phyloP scores from a whole-genome alignment of 257 asterid genomes.

The Capsicum pubescens region DNA sequence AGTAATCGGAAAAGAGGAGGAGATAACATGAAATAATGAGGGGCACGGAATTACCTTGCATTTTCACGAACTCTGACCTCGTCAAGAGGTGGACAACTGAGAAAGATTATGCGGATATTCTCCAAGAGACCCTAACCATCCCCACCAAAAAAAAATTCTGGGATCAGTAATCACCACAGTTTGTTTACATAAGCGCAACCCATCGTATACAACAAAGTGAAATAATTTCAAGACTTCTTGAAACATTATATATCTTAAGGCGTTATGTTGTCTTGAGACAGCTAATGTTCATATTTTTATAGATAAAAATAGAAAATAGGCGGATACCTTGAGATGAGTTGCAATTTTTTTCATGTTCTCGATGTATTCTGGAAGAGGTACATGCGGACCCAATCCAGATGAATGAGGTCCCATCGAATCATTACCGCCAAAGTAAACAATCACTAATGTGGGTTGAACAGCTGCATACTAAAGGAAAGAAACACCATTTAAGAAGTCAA shows the following conservation, averaged over 20 bases:
- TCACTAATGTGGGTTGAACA: slow-evolving; percentile 77
- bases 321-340: slow-evolving; percentile 74
- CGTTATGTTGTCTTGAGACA: neutral
- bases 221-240: neutral
- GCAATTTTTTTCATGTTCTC: slow-evolving; percentile 85
- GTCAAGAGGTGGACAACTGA: slow-evolving; percentile 86
- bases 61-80: slow-evolving; percentile 69
- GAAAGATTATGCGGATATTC: slow-evolving; percentile 67
- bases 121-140: slow-evolving; percentile 73
- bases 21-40: neutral
- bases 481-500: neutral
- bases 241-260: neutral
- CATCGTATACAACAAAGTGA: neutral
- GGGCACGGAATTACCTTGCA: slow-evolving; percentile 23
- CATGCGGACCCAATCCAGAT: slow-evolving; percentile 96
- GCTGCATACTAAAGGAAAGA: slow-evolving; percentile 61
- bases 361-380: slow-evolving; percentile 79
- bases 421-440: slow-evolving; percentile 93
- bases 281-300: neutral
- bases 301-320: neutral
- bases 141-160: slow-evolving; percentile 14
- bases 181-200: slow-evolving; percentile 1
- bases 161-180: neutral
- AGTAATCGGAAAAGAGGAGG: neutral
- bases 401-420: slow-evolving; percentile 97